Evolutionary conservation across 2,329 filamentous ascomycete genomes (phyloP), one percentile per base, ranked within the genome.

Genomic region (Penicillium sumatraense): DNA sequence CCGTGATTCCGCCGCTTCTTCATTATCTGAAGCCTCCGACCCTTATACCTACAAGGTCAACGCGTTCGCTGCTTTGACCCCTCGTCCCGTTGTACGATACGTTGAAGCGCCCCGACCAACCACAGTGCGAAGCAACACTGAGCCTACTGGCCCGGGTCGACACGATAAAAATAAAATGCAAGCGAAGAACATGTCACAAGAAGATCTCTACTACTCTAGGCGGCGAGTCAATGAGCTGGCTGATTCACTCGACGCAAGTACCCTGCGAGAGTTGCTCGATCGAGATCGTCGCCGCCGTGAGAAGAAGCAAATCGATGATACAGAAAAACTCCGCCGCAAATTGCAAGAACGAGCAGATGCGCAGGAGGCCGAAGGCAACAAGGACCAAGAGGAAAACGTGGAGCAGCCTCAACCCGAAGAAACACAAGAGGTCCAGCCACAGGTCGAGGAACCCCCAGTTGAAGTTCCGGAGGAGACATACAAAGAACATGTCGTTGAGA

Each of bases 201-300:
- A 88, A n/a, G 71, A 75, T 21, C 58, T 75, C 75, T 85, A 67
- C 75, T 58, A 62, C 33, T 89, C 70, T 75, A 90, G 75, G 77
- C 89, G 73, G 75, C 80, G 80, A 29, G 83, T 89, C 42, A 84
- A 87, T 55, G 83, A 85, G 41, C 72, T 98, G 41, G 95, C 92
- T 20, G 90, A 98, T 69, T 89, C 90, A 56, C 81, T 99, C 51
- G 91, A 91, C 74, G 89, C 95, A 3, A 86, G 89, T 49, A 93
- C 91, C 64, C 73, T 99, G 35, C 85, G 93, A 55, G 90, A 96
- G 69, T 80, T 98, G 26, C 89, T 99, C 84, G 95, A 99, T 66
- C 82, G 95, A 56, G 95, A 99, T 68, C 83, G 88, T 62, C 85
- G 93, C 66, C 84, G 95, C 54, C 86, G 84, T 61, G 90, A 96